Conservation (phyloP, 169 alveolate genomes). For the Babesia gibsoni region DNA sequence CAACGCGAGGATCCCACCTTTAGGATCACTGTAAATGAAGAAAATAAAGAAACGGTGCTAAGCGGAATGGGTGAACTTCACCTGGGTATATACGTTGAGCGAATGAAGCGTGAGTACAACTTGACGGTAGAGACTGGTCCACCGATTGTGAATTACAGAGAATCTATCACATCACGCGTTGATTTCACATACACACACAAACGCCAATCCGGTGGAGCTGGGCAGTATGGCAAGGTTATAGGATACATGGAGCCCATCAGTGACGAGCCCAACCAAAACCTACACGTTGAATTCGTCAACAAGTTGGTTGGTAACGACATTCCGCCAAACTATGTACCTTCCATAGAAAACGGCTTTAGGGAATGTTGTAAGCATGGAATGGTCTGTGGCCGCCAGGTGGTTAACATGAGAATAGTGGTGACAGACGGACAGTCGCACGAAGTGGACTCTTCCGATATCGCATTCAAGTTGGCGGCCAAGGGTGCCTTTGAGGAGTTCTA, state of each 20-base stretch:
- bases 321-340: slow-evolving; percentile 90
- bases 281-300: slow-evolving; percentile 69
- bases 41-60: slow-evolving; percentile 88
- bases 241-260: slow-evolving; percentile 89
- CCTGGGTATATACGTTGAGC: slow-evolving; percentile 88
- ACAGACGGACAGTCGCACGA: slow-evolving; percentile 90
- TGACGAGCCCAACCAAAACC: slow-evolving; percentile 69
- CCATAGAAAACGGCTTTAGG: slow-evolving; percentile 93
- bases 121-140: slow-evolving; percentile 84
- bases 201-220: slow-evolving; percentile 97
- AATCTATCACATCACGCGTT: slow-evolving; percentile 79
- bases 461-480: slow-evolving; percentile 90
- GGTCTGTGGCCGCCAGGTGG: slow-evolving; percentile 89
- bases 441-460: slow-evolving; percentile 91
- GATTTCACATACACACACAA: slow-evolving; percentile 91
- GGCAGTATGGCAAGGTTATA: slow-evolving; percentile 91
- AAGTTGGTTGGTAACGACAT: slow-evolving; percentile 85
- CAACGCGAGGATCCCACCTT: slow-evolving; percentile 95
- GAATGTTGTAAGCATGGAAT: slow-evolving; percentile 89
- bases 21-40: slow-evolving; percentile 83
- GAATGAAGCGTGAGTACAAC: slow-evolving; percentile 91
- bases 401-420: slow-evolving; percentile 85
- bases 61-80: slow-evolving; percentile 97
- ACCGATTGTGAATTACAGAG: slow-evolving; percentile 93
- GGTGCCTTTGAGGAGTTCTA: slow-evolving; percentile 80